A percentile compares a stretch with the other conserved stretches of the same genome.
Conservation (phyloP, 805 yeast genomes). For the Pichia nanzhaoensis region DNA sequence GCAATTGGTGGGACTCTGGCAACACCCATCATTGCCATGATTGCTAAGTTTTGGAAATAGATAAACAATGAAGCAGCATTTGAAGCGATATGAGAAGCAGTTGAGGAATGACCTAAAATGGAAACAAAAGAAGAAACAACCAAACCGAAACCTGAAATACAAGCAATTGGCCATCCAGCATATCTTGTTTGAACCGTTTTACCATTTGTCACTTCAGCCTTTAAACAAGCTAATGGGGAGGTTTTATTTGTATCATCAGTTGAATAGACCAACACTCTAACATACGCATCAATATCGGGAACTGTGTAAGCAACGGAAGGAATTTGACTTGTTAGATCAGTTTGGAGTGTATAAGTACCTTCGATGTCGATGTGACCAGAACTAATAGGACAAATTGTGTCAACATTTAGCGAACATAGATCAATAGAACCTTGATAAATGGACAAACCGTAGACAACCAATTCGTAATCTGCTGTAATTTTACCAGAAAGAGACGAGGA, state of each 20-base stretch:
- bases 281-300: conserved; percentile 93
- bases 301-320: conserved; percentile 84
- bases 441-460: conserved; percentile 77
- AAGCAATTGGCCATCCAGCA: conserved; percentile 95
- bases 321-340: conserved; percentile 38
- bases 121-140: conserved; percentile 83
- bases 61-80: conserved; percentile 88
- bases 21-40: conserved; percentile 94
- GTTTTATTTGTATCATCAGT: conserved; percentile 35
- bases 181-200: conserved; percentile 89
- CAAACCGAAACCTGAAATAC: conserved; percentile 81
- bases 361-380: conserved; percentile 79
- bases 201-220: conserved; percentile 78
- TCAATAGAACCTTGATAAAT: conserved; percentile 48
- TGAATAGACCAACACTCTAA: conserved; percentile 60
- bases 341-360: conserved; percentile 36
- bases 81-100: conserved; percentile 97
- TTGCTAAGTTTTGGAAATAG: conserved; percentile 89
- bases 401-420: conserved; percentile 53
- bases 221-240: conserved; percentile 79
- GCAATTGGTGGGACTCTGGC: conserved; percentile 91
- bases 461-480: conserved; percentile 55
- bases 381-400: conserved; percentile 72
- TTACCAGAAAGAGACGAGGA: conserved; percentile 70
- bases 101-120: conserved; percentile 79